Evolutionary conservation across 306 rosid species (phyloP).

Genomic region (Comarum palustre): DNA sequence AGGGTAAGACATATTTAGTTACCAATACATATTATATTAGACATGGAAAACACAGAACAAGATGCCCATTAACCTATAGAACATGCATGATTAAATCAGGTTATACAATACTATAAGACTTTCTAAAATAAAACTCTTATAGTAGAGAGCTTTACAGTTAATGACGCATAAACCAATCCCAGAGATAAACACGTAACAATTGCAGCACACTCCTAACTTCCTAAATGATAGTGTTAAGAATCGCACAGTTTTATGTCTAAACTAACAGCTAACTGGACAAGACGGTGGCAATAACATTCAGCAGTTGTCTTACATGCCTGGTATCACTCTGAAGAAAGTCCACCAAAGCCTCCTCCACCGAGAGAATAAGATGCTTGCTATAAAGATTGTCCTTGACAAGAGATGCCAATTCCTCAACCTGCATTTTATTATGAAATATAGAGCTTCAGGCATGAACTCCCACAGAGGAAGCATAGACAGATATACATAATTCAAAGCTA

Average conservation of each 20-base stretch:
- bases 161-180: neutral
- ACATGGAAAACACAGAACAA: neutral
- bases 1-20: neutral
- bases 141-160: neutral
- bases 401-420: slow-evolving; percentile 98
- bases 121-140: neutral
- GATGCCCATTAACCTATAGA: neutral
- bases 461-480: neutral
- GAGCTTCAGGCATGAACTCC: slow-evolving; percentile 13
- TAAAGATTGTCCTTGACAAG: slow-evolving; percentile 94
- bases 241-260: neutral
- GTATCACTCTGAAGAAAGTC: slow-evolving; percentile 72
- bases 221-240: neutral
- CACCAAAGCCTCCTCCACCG: slow-evolving; percentile 77
- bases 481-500: neutral
- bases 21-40: neutral
- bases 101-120: neutral
- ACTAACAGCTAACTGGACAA: slow-evolving; percentile 4
- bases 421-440: slow-evolving; percentile 11
- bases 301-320: slow-evolving; percentile 49
- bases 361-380: slow-evolving; percentile 92
- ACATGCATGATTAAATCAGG: neutral
- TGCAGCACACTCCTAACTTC: neutral
- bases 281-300: slow-evolving; percentile 5
- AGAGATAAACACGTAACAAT: neutral